Base-by-base conservation (phyloP, 2,329 filamentous ascomycete genomes). In the Aspergillus thermomutatus region DNA sequence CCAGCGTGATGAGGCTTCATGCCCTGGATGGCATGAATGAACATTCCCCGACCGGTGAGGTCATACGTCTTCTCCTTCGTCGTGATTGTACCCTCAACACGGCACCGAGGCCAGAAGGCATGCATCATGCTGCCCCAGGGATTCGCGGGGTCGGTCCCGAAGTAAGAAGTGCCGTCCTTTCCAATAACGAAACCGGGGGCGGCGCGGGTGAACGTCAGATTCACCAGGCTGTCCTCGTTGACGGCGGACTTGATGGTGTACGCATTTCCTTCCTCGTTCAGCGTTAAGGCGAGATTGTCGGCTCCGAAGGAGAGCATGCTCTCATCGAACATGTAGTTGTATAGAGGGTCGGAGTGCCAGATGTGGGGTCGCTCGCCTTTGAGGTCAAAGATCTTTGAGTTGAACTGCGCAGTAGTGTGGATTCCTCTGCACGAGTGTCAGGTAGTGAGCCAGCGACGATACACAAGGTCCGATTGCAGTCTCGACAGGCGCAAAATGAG, bases 1-100 rank as follows among this genome's bases (percentile, higher is more conserved):
- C 84, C 92, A 58, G 92, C 90, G 73, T 99, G 95, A 75, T 99
- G 94, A 43, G 94, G 94, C 83, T 99, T 99, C 93, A 97, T 97
- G 73, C 92, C 94, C 79, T 97, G 94, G 51, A 97, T 79, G 43
- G 91, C 92, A 74, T 94, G 89, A 64, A 88, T 82, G 77, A 92
- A 93, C 68, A 95, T 80, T 31, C 87, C 92, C 61, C 82, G 85
- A 56, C 93, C 93, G 69, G 85, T 88, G 73, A 96, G 87, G 72
- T 96, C 88, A 60, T 96, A 81, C 40, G 89, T 85, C 49, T 91
- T 91, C 34, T 91, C 86, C 67, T 89, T 84, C 58, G 92, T 96
- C 61, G 90, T 86, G 73, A 97, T 91, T 64, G 83, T 90, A 52
- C 94, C 94, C 75, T 93, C 89, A 11, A 88, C 85, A 49, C 80